Evolutionary conservation across 2,329 filamentous ascomycete species (phyloP), one percentile per base, ranked within the genome.

Genomic region (Massarina eburnea): DNA sequence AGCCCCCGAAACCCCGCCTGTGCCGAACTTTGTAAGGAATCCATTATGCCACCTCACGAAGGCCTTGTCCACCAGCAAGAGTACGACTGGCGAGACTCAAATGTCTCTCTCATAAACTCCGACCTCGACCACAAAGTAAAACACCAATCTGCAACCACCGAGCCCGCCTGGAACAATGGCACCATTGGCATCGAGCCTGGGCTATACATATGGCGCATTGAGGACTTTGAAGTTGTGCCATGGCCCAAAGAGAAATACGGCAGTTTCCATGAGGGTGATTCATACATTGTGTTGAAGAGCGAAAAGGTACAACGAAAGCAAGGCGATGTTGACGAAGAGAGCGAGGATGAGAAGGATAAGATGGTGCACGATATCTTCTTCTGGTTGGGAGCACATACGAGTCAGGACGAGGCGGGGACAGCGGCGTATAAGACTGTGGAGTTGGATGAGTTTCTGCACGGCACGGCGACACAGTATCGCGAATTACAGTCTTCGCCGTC

Each of bases 341-440:
- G 21, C 3, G 26, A 55, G 15, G 44, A 43, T 3, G 46, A 47
- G 4, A 42, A 50, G 22, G 44, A 51, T 4, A 58, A 56, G 14
- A 26, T 64, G 14, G 46, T 58, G 33, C 83, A 87, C 56, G 83
- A 86, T 39, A 78, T 87, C 58, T 87, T 84, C 74, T 87, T 87
- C 71, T 88, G 83, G 84, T 76, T 87, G 1, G 84, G 84, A 4
- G 73, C 68, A 41, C 79, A 85, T 59, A 87, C 83, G 0, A 78
- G 80, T 2, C 82, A 86, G 69, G 84, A 87, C 52, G 84, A 88
- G 69, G 83, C 83, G 2, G 84, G 84, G 14, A 82, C 80, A 0
- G 84, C 84, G 0, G 84, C 84, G 2, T 85, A 88, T 71, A 88
- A 87, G 73, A 85, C 84, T 0, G 83, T 86, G 19, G 84, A 87